These are phyloP conservation scores for Corymbia citriodora DNA, from an alignment of 441 rosid species.

Conservation along the genomic window DNA sequence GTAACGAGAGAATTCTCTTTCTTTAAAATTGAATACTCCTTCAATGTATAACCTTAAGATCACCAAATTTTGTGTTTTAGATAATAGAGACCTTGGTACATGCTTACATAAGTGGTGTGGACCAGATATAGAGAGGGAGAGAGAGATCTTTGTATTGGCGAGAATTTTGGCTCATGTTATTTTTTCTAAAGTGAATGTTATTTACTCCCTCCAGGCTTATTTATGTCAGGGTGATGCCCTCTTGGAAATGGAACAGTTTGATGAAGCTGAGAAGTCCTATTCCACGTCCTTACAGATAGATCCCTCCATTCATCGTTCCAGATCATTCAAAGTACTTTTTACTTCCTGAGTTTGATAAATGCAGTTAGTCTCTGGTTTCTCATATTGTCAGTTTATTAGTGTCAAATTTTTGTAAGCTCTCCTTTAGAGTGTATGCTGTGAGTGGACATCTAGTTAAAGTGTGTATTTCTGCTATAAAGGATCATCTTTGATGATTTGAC, in stretches of 20 bases:
- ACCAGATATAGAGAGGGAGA: background rate
- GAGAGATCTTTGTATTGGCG: background rate
- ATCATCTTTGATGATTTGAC: background rate
- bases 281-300: conserved; percentile 49
- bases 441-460: background rate
- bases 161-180: background rate
- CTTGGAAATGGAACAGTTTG: conserved; percentile 53
- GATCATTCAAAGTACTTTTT: conserved; percentile 56
- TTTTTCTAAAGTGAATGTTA: background rate
- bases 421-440: background rate
- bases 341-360: background rate
- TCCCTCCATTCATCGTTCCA: conserved; percentile 63
- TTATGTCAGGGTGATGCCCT: conserved; percentile 76
- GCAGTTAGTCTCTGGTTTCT: background rate
- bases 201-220: conserved; percentile 35
- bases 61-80: background rate
- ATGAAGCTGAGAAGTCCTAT: conserved; percentile 64
- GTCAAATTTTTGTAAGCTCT: background rate
- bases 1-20: background rate
- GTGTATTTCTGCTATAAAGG: background rate
- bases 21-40: background rate
- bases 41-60: background rate
- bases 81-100: background rate
- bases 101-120: background rate
- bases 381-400: background rate